Evolutionary conservation across 2,329 filamentous ascomycete genomes (phyloP), one percentile per base, ranked within the genome.

Genomic region (Xylariaceae sp.): DNA sequence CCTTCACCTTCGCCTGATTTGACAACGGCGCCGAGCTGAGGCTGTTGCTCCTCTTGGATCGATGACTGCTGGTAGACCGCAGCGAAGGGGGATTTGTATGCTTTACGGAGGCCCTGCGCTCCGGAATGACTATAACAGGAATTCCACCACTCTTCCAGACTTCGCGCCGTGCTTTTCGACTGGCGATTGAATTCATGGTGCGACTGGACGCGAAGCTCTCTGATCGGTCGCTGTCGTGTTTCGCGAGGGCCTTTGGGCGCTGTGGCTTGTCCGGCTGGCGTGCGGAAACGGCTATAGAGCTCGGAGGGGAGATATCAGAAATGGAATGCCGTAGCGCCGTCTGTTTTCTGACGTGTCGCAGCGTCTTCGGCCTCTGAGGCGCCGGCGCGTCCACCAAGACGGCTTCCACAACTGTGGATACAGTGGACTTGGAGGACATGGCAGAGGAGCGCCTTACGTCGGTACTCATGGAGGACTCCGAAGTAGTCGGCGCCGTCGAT

Each of bases 301-400:
- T 64, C n/a, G 53, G 40, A 2, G 59, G 59, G 6, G 65, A 64
- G 9, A 59, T 38, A 19, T 65, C 60, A 4, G 60, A 61, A 14
- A 52, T 50, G 3, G 68, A 64, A 40, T 74, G 66, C 38, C 52
- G 45, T 11, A 56, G 44, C 9, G 40, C 30, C 12, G 43, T 42
- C 33, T 73, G 68, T 47, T 80, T 80, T 44, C 65, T 72, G 9
- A 77, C 68, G 50, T 81, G 77, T 4, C 77, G 69, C 38, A 82
- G 54, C 6, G 75, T 80, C 46, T 68, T 68, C 36, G 60, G 66
- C 29, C 64, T 64, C 32, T 61, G 65, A 11, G 66, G 63, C 19
- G 21, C 12, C 21, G 61, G 55, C 1, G 58, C 58, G 26, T 75
- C 69, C n/a, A 79, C 60, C 22, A 78, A 55, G 29, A 76, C 63